These are phyloP conservation scores for Nicotiana otophora DNA, from an alignment of 257 asterid genomes.

Conservation along the genomic window DNA sequence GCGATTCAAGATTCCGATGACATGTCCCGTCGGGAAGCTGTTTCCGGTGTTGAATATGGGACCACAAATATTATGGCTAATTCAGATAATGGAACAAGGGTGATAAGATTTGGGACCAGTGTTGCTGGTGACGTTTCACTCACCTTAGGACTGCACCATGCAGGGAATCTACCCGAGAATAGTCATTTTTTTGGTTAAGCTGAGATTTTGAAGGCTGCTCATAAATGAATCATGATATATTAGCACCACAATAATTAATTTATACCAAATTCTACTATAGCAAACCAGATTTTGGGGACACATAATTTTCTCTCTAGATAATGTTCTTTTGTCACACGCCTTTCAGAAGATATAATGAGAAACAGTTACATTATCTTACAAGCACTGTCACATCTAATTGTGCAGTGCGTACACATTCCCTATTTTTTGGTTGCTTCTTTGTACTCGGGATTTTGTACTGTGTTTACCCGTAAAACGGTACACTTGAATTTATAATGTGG, in stretches of 20 bases:
- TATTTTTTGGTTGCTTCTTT: too few relatives aligned
- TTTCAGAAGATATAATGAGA: not conserved
- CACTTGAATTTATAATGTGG: too few relatives aligned
- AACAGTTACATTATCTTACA: not conserved
- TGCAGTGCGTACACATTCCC: too few relatives aligned
- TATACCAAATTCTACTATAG: not conserved
- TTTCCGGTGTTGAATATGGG: conserved; percentile 10
- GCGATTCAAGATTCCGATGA: conserved; percentile 13
- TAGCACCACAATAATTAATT: not conserved
- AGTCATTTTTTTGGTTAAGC: conserved; percentile 44
- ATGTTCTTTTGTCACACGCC: not conserved
- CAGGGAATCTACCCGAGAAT: conserved; percentile 76
- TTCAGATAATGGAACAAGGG: conserved; percentile 38
- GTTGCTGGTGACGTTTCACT: conserved; percentile 77
- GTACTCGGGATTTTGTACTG: too few relatives aligned
- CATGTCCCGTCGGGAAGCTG: conserved; percentile 3
- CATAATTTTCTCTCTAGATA: not conserved
- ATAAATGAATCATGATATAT: not conserved
- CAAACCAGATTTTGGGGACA: not conserved
- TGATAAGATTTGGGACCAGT: conserved; percentile 60
- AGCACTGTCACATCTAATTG: not conserved
- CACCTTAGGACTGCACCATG: conserved; percentile 86
- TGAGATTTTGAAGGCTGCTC: conserved; percentile 36
- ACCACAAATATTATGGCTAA: not conserved
- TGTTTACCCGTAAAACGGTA: too few relatives aligned